Base-by-base conservation (phyloP, 768 basidiomycete species). In the Suillus bovinus region DNA sequence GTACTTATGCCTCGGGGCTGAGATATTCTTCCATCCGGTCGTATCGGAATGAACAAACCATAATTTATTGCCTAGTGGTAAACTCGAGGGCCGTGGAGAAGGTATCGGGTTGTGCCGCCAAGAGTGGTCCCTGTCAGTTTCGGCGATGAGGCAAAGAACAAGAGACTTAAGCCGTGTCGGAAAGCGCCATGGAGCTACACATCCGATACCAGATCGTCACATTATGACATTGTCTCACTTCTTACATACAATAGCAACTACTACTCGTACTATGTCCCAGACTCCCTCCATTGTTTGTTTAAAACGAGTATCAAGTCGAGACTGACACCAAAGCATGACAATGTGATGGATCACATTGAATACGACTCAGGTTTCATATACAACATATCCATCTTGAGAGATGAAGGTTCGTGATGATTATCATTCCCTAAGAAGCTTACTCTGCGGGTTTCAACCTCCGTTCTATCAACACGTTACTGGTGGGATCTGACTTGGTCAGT, bases 11-110 rank as follows among this genome's bases (percentile, higher is more conserved):
- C 29, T 31, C 50, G 27, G 27, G 29, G 50, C 11, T 52, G 11
- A 52, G 50, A 52, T 52, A 13, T 52, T 52, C 29, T 52, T 31
- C 50, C 50, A 31, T 31, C 50, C 50, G 50, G 50, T 52, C 5
- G 29, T 10, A 5, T 52, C 50, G 50, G 29, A 52, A 52, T 20
- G 20, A 29, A 29, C 49, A 5, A 52, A 31, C 5, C 13, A 24
- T 22, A 8, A 42, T 33, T 33, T 10, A 33, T 20, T 42, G 41
- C 20, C n/a, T 42, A n/a, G 20, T 20, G 29, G 49, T 24, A 36
- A 38, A 56, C 24, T 33, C 16, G 16, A 29, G 16, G 17, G 1
- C 29, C 29, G 17, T 29, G 27, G 17, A 50, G 29, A 29, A 50
- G 5, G 29, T n/a, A 52, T 33, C 50, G 20, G 52, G 52, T n/a